These are phyloP conservation scores for Arthroderma sp. DNA, from an alignment of 2,329 filamentous ascomycete genomes.

Conservation along the genomic window DNA sequence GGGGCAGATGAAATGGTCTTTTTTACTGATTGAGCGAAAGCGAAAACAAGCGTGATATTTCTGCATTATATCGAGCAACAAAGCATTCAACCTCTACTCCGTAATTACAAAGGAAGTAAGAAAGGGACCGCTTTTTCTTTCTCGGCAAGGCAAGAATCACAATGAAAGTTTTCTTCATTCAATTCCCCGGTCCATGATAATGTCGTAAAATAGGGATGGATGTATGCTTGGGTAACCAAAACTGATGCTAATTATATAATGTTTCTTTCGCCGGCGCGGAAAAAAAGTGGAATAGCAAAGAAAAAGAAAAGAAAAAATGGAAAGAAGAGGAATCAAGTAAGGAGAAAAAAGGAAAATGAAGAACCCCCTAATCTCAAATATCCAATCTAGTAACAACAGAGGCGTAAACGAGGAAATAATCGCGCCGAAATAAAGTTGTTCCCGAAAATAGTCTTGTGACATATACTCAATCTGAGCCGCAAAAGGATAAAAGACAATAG, in stretches of 20 bases:
- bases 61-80: neutral
- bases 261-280: neutral
- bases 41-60: neutral
- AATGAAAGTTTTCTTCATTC: neutral
- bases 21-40: neutral
- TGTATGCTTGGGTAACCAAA: neutral
- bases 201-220: neutral
- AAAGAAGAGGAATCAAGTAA: neutral
- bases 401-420: conserved; percentile 1
- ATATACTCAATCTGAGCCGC: conserved; percentile 6
- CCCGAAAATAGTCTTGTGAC: conserved; percentile 4
- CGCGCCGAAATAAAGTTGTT: conserved; percentile 5
- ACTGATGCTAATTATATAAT: neutral
- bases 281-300: neutral
- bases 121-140: neutral
- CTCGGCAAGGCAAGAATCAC: neutral
- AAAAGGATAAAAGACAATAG: conserved; percentile 1
- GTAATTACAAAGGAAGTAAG: neutral
- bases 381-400: neutral
- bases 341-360: neutral
- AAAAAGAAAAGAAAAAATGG: neutral
- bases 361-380: neutral
- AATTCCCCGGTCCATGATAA: neutral
- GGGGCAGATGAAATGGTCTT: neutral
- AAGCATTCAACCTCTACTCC: neutral